Evolutionary conservation across 129 eudicot species (phyloP).

Genomic region (Pulicaria dysenterica): DNA sequence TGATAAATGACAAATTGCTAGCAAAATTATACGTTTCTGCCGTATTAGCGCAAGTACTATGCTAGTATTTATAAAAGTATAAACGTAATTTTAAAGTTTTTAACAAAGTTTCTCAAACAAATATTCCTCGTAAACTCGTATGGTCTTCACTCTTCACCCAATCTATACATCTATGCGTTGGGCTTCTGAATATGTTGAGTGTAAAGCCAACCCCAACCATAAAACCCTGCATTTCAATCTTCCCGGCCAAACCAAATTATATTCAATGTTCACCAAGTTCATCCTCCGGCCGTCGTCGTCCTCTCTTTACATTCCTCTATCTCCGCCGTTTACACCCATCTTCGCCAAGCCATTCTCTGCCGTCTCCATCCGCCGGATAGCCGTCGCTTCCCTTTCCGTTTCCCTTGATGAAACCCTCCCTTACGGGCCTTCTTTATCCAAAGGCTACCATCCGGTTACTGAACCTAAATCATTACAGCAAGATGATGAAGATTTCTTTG

Average conservation of each 20-base stretch:
- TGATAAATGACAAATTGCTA: too few species aligned
- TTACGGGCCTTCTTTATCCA: slow-evolving; percentile 82
- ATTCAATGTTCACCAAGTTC: slow-evolving; percentile 48
- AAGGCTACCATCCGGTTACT: slow-evolving; percentile 42
- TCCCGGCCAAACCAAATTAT: slow-evolving; percentile 14
- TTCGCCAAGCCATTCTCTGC: slow-evolving; percentile 25
- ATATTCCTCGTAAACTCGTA: too few species aligned
- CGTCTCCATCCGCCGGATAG: slow-evolving; percentile 27
- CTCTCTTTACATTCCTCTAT: slow-evolving; percentile 24
- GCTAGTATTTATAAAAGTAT: too few species aligned
- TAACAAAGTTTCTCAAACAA: too few species aligned
- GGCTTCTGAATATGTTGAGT: too few species aligned
- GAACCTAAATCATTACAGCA: not conserved
- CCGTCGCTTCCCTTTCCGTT: slow-evolving; percentile 34
- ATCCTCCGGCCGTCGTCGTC: slow-evolving; percentile 43
- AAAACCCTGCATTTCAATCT: slow-evolving; percentile 17
- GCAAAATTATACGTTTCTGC: too few species aligned
- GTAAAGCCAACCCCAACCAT: not conserved
- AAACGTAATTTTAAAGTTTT: too few species aligned
- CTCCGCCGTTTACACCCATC: slow-evolving; percentile 36
- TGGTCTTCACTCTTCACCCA: too few species aligned
- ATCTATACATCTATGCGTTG: too few species aligned
- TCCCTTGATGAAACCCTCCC: slow-evolving; percentile 30
- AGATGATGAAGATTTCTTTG: slow-evolving; percentile 25
- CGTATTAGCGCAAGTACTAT: too few species aligned